Base-by-base conservation (phyloP, 805 yeast species). In the Ogataea polymorpha region DNA sequence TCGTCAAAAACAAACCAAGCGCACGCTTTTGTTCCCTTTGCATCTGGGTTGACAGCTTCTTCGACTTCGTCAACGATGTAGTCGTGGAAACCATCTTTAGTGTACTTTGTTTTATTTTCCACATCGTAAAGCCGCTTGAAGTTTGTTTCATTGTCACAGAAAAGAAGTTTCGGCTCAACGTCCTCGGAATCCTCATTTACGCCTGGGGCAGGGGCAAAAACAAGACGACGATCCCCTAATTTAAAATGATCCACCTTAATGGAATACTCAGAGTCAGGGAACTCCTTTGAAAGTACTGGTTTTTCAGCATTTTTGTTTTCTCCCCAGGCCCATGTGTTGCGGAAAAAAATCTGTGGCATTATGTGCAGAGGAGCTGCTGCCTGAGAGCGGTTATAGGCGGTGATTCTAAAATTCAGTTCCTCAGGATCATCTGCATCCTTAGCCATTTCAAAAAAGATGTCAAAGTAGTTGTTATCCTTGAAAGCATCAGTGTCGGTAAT, bases 311-410 rank as follows among this genome's bases (percentile, higher is more conserved):
- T 58, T 29, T 64, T 65, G 42, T 75, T 71, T 10, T 72, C 66
- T 33, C 90, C 87, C 96, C 96, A 89, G n/a, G 83, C 68, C 97
- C 97, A 89, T 12, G 93, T 86, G 65, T 89, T 89, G 66, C 96
- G 75, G 65, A 82, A 86, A 50, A 80, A 79, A 23, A 86, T 65
- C 51, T 89, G 96, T 8, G 97, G 97, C 46, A 86, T 63, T 32
- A 90, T 74, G 62, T 88, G 95, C 45, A 89, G 68, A 2, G 96
- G 95, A n/a, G 96, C 96, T 5, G 93, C 73, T 41, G 84, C 79
- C 41, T 77, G 77, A 27, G 93, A 80, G 49, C 96, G 71, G 61
- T 89, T 89, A 61, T 84, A 84, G 30, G 96, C 96, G 9, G 96
- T 89, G 49, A 89, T 73, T 57, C 96, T 71, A 67, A 90, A 88